Conservation (phyloP, 345 rosid species). For the Aegle marmelos region DNA sequence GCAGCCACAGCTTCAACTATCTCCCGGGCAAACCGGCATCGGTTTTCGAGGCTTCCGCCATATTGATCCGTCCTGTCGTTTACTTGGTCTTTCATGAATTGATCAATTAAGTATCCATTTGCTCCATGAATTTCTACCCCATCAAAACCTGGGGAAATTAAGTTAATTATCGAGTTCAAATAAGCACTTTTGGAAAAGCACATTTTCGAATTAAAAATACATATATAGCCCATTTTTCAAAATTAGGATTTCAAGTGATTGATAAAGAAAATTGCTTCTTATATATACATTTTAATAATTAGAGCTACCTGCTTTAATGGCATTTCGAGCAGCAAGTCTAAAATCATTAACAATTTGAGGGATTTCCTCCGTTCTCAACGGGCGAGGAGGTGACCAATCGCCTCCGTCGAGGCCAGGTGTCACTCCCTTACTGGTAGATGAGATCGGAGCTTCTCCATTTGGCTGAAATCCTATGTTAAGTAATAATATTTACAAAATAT, state of each 20-base stretch:
- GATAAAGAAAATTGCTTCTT: no score
- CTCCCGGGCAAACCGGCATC: not conserved
- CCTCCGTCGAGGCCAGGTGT: not conserved
- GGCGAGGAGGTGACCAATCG: conserved; percentile 28
- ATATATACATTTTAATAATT: no score
- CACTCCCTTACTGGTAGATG: conserved; percentile 6
- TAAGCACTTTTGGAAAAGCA: not conserved
- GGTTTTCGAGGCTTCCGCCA: not conserved
- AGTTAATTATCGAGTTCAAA: no score
- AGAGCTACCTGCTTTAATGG: conserved; percentile 33
- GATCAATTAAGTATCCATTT: not conserved
- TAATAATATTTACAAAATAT: not conserved
- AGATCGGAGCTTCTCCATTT: not conserved
- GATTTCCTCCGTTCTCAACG: conserved; percentile 34
- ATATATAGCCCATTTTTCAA: not conserved
- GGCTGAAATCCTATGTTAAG: not conserved
- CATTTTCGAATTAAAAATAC: not conserved
- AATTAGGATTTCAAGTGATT: not conserved
- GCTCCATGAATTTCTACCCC: not conserved
- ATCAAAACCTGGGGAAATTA: not conserved
- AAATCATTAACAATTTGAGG: conserved; percentile 34
- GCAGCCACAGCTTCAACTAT: conserved; percentile 27
- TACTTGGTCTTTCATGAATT: not conserved
- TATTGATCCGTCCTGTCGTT: conserved; percentile 26
- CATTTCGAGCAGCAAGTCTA: conserved; percentile 42